Base-by-base conservation (phyloP, 2,329 filamentous ascomycete species). In the Aspergillus chevalieri region DNA sequence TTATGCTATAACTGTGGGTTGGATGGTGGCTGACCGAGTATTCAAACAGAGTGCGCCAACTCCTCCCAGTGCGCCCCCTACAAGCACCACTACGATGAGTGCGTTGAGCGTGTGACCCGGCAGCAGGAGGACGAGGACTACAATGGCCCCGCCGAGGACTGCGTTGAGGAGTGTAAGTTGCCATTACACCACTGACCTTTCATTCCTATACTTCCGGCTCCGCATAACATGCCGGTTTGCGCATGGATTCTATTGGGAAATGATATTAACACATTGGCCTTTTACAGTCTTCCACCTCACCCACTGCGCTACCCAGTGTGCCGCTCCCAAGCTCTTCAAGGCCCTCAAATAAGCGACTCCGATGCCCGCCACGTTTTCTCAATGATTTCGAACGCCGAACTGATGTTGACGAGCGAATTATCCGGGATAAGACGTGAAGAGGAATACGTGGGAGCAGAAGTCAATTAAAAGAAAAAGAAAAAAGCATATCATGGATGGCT, bases 41-140 rank as follows among this genome's bases (percentile, higher is more conserved):
- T 26, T 47, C 46, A 34, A 62, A 61, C 73, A 97, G 93, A 95
- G 69, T 98, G 93, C 82, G 82, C 83, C 74, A 83, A 92, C 72
- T 90, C 90, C 58, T 81, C 86, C 72, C 78, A 87, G 74, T 98
- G 93, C 77, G 80, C 85, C 54, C 85, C 86, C 52, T 82, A 83
- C 68, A 98, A 97, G 84, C 92, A 97, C 81, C 93, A 98, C 82
- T 97, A 87, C 73, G 92, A 97, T 60, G 89, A 96, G 77, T 98
- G 93, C 73, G 90, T 92, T 63, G 91, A 95, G 82, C 90, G 93
- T 65, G 93, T 98, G 62, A 89, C 84, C 53, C 74, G 59, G 64
- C 73, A 80, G 68, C 70, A 78, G 63, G 83, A 89, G 66, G 82
- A 86, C 62, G 81, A 85, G 57, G 83, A 86, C 63, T 79, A 80